Evolutionary conservation across 1,284 basidiomycete species (phyloP).

Genomic region (Naganishia sp.): DNA sequence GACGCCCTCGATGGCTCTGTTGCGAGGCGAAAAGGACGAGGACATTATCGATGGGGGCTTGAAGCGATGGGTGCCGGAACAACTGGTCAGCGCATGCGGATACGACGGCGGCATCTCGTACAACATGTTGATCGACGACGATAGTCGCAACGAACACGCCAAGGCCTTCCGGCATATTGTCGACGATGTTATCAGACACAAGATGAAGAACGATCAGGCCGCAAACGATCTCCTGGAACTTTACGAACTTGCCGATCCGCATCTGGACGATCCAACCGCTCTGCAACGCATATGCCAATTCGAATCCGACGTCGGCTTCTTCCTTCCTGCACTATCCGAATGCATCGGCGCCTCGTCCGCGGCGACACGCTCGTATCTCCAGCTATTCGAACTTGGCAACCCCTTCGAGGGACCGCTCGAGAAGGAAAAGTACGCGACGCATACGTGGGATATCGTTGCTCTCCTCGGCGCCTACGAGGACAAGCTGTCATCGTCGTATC

Average conservation of each 20-base stretch:
- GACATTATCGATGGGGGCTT: constrained; percentile 7
- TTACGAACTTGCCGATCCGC: constrained; percentile 5
- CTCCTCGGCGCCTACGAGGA: constrained; percentile 22
- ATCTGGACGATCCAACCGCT: constrained; percentile 7
- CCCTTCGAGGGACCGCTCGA: constrained; percentile 24
- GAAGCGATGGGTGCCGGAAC: constrained; percentile 22
- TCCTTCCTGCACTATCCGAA: constrained; percentile 20
- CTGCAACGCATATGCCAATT: constrained; percentile 22
- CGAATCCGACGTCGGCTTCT: constrained; percentile 29
- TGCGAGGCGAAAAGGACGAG: constrained; percentile 16
- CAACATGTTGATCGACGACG: constrained; percentile 18
- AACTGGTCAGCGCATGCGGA: constrained; percentile 22
- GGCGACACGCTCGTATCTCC: constrained; percentile 7
- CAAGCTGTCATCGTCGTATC: constrained; percentile 1
- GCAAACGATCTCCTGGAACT: constrained; percentile 14
- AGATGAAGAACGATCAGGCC: background rate
- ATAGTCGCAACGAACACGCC: constrained; percentile 15
- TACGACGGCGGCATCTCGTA: constrained; percentile 27
- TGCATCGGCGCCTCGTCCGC: constrained; percentile 4
- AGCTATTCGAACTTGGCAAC: constrained; percentile 26
- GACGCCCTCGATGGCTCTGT: constrained; percentile 26
- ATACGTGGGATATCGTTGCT: constrained; percentile 29
- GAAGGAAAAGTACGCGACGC: constrained; percentile 21
- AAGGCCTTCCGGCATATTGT: constrained; percentile 9
- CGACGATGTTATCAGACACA: constrained; percentile 4